Conservation (phyloP, 495 filamentous ascomycete genomes). For the Thermochaetoides thermophila region DNA sequence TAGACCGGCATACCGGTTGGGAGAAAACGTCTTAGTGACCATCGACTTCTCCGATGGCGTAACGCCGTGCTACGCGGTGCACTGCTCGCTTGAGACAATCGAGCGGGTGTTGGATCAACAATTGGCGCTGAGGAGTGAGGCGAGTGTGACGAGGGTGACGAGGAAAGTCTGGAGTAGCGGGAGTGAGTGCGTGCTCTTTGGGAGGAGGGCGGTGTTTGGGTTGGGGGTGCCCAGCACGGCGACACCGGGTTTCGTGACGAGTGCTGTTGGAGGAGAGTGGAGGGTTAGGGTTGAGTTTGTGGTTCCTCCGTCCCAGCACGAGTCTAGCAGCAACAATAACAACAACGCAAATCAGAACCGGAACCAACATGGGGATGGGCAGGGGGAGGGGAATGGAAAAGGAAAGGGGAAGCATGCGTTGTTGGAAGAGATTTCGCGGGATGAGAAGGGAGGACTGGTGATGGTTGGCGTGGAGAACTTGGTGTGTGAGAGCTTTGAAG, state of each 20-base stretch:
- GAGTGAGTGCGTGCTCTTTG: conserved; percentile 68
- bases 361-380: conserved; percentile 6
- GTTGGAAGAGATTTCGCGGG: conserved; percentile 47
- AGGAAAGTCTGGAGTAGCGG: conserved; percentile 60
- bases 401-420: conserved; percentile 15
- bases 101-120: conserved; percentile 65
- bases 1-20: conserved; percentile 80
- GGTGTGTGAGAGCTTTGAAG: conserved; percentile 78
- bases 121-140: conserved; percentile 68
- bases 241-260: conserved; percentile 82
- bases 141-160: conserved; percentile 74
- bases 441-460: conserved; percentile 55
- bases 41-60: conserved; percentile 66
- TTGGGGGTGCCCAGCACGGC: conserved; percentile 66
- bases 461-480: conserved; percentile 61
- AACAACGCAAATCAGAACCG: conserved; percentile 1
- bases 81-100: conserved; percentile 59
- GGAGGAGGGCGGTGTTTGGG: conserved; percentile 60
- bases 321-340: conserved; percentile 2
- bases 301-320: conserved; percentile 31
- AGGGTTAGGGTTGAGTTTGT: conserved; percentile 81
- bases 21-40: conserved; percentile 67
- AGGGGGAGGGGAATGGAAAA: conserved; percentile 4
- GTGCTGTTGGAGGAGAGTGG: conserved; percentile 74
- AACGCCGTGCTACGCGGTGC: conserved; percentile 65